phyloP scores from a whole-genome alignment of 257 asterid species.

The Solanum virginianum region DNA sequence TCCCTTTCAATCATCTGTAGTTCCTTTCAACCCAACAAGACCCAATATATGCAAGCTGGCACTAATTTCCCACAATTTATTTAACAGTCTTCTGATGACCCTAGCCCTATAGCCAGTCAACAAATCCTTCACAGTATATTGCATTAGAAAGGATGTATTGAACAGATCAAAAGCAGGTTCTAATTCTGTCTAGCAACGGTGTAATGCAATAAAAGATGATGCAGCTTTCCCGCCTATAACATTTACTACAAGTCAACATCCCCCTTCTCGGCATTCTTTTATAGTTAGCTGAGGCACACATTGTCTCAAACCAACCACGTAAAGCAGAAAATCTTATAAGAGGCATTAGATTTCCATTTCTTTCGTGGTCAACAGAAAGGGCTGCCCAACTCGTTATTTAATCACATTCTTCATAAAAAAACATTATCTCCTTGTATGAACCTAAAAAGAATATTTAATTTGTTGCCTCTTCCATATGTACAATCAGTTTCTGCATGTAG shows the following conservation, averaged over 20 bases:
- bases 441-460: background rate
- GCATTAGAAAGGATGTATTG: background rate
- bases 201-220: background rate
- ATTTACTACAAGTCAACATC: background rate
- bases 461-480: background rate
- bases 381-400: background rate
- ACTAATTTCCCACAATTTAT: background rate
- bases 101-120: background rate
- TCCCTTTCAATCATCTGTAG: background rate
- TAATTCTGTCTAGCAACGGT: background rate
- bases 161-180: background rate
- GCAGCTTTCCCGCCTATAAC: background rate
- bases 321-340: too few species aligned
- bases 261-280: background rate
- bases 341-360: too few species aligned
- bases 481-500: background rate
- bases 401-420: background rate
- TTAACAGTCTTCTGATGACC: background rate
- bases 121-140: background rate
- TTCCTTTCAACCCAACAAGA: background rate
- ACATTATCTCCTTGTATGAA: background rate
- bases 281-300: too few species aligned
- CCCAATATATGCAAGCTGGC: background rate
- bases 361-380: background rate
- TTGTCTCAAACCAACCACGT: too few species aligned